A percentile compares a stretch with the other conserved stretches of the same genome.
phyloP scores from a whole-genome alignment of 2,329 filamentous ascomycete genomes.

The Epichloe sibirici region DNA sequence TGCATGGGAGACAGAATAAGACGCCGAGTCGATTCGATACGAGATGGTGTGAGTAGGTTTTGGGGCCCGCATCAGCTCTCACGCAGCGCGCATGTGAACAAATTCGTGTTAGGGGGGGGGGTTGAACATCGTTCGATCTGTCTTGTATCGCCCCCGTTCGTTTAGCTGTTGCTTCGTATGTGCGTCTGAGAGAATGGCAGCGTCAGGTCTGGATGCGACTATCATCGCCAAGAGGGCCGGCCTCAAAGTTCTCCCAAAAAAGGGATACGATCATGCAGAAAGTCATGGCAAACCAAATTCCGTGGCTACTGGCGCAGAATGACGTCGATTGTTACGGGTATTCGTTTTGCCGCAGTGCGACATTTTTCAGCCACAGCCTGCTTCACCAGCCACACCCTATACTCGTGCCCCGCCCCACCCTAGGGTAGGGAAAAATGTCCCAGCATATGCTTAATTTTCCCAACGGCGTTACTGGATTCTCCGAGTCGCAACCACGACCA shows the following conservation, averaged over 20 bases:
- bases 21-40: not conserved
- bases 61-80: not conserved
- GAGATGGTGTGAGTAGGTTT: not conserved
- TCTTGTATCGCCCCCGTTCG: too few relatives aligned
- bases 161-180: too few relatives aligned
- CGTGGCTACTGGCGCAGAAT: too few relatives aligned
- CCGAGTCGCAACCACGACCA: not conserved
- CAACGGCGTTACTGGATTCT: slow-evolving; percentile 3
- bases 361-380: not conserved
- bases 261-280: not conserved
- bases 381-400: not conserved
- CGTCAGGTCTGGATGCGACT: too few relatives aligned
- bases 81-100: not conserved
- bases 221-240: too few relatives aligned
- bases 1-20: not conserved
- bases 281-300: not conserved
- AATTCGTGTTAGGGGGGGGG: not conserved
- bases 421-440: not conserved
- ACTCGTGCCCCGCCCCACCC: not conserved
- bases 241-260: too few relatives aligned
- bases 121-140: too few relatives aligned
- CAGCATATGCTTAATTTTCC: not conserved
- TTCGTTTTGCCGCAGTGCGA: not conserved
- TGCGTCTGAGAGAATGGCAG: too few relatives aligned
- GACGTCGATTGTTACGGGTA: not conserved